Base-by-base conservation (phyloP, 805 yeast species). In the Cyberlindnera mycetangii region DNA sequence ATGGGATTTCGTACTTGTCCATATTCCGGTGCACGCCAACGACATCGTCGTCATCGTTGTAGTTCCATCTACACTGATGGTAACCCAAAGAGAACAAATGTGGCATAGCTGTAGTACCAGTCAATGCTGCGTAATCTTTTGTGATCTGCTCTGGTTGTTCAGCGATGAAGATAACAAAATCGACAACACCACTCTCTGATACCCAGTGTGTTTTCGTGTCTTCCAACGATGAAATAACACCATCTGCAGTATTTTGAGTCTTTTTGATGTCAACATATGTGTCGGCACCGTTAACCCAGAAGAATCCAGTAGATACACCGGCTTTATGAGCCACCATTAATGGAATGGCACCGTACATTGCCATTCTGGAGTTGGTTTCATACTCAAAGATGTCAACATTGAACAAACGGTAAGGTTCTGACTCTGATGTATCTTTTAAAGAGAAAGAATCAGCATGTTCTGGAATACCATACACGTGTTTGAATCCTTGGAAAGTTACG, bases 41-140 rank as follows among this genome's bases (percentile, higher is more conserved):
- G 1, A 93, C 92, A 64, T 93, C 99, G 10, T 73, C 72, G 59
- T 87, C 90, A 55, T 85, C 90, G 60, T 88, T 87, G 67, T 93
- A 93, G 63, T 93, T 93, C 99, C 99, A 93, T 58, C 98, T 76
- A 60, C 97, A 92, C 65, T 93, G 99, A 60, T 93, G 98, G 60
- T 93, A 88, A 0, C 96, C 98, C 12, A 89, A 63, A 0, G 96
- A 72, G 56, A 89, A 85, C 34, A 82, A 51, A 51, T 80, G 85
- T 1, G 99, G 99, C 10, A 93, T 65, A 7, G 71, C 63, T 0
- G 89, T 73, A 46, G 67, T 75, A 0, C 99, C 99, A 0, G 95
- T 83, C 15, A 93, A 62, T 2, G 61, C 53, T 1, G 89, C 83
- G 61, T 85, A 92, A 27, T 79, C 71, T 33, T 69, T 58, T 32